Percentiles rank a stretch among this genome's conserved stretches.
phyloP scores from a whole-genome alignment of 345 rosid genomes.

The Populus ilicifolia region DNA sequence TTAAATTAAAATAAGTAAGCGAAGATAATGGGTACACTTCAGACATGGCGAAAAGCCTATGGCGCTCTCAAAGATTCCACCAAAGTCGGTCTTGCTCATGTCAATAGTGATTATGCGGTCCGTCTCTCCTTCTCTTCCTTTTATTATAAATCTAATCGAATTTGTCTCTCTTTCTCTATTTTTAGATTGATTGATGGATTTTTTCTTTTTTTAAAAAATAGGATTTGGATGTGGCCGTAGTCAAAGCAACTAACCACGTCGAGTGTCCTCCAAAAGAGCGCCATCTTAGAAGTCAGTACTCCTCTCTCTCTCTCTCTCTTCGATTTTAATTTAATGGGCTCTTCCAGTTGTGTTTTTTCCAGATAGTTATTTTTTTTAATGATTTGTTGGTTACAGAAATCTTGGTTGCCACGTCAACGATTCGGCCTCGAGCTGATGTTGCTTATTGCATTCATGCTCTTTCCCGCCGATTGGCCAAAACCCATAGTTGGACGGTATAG shows the following conservation, averaged over 20 bases:
- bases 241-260: constrained; percentile 95
- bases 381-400: constrained; percentile 47
- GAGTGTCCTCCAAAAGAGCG: constrained; percentile 98
- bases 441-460: constrained; percentile 84
- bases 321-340: not conserved
- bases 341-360: not conserved
- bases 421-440: constrained; percentile 89
- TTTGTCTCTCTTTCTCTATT: not conserved
- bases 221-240: constrained; percentile 98
- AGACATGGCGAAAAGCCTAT: constrained; percentile 91
- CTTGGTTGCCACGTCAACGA: constrained; percentile 60
- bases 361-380: not conserved
- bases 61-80: constrained; percentile 96
- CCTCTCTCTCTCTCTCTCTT: not conserved
- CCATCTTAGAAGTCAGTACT: constrained; percentile 73
- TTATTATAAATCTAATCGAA: not conserved
- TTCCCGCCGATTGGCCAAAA: constrained; percentile 73
- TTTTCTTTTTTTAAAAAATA: constrained; percentile 32
- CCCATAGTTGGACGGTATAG: constrained; percentile 88
- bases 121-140: not conserved
- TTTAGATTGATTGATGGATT: constrained; percentile 21
- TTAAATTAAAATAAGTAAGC: not conserved
- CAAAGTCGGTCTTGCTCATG: constrained; percentile 99
- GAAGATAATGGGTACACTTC: constrained; percentile 76
- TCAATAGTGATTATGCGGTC: constrained; percentile 96